Evolutionary conservation across 75 land plant genomes (phyloP).

Genomic region (Pinus tabuliformis): DNA sequence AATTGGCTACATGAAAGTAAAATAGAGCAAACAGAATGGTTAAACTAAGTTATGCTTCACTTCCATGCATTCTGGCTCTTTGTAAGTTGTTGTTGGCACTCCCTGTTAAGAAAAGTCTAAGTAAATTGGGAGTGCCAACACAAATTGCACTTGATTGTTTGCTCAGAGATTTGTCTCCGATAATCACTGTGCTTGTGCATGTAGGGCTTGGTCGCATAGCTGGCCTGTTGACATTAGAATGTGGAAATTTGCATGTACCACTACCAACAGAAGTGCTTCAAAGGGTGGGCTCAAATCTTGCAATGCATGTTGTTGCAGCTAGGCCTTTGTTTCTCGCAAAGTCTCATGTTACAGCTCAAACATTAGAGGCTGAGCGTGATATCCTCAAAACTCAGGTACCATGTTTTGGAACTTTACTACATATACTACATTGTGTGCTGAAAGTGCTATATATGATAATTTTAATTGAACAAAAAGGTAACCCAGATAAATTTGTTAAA

Average conservation of each 20-base stretch:
- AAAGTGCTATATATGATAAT: neutral
- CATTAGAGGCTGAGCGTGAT: slow-evolving; percentile 68
- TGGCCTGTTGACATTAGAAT: slow-evolving; percentile 74
- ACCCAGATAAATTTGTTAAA: neutral
- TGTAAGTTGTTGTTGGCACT: neutral
- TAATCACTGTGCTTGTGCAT: slow-evolving; percentile 5
- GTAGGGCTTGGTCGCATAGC: slow-evolving; percentile 87
- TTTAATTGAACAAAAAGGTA: neutral
- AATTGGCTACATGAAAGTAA: neutral
- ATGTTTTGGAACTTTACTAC: neutral
- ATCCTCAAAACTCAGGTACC: slow-evolving; percentile 84
- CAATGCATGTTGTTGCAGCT: slow-evolving; percentile 95
- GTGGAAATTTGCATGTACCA: slow-evolving; percentile 38
- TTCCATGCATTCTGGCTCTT: slow-evolving; percentile 1
- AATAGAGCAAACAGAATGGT: neutral
- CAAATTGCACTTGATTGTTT: neutral
- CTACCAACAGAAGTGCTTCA: slow-evolving; percentile 42
- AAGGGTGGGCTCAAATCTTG: slow-evolving; percentile 70
- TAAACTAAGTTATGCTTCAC: neutral
- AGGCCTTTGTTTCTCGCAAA: slow-evolving; percentile 85
- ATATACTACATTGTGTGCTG: no score
- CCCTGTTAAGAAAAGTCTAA: neutral
- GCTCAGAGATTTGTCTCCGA: neutral
- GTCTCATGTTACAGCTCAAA: slow-evolving; percentile 69
- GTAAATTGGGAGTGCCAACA: neutral